Evolutionary conservation across 2,329 filamentous ascomycete genomes (phyloP).

Genomic region (Arthrobotrys sinensis): DNA sequence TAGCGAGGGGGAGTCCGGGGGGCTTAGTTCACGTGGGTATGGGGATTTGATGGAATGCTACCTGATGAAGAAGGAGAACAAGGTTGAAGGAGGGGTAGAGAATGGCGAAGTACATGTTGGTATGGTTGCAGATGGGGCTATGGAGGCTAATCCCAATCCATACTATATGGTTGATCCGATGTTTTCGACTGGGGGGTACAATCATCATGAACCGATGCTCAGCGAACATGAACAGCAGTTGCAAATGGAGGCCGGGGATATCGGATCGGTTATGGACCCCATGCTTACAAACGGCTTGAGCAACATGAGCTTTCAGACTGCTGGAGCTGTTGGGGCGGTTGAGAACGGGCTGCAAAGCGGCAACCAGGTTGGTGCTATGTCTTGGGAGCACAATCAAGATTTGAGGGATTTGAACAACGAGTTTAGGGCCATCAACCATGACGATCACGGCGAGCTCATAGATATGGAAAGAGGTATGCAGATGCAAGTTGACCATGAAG

Average conservation of each 20-base stretch:
- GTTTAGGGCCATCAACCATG: conserved; percentile 30
- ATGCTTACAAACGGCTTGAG: conserved; percentile 56
- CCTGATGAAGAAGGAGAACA: conserved; percentile 57
- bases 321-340: not conserved
- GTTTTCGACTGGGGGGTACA: conserved; percentile 29
- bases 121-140: not conserved
- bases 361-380: conserved; percentile 14
- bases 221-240: conserved; percentile 30
- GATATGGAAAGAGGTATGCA: conserved; percentile 18
- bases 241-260: conserved; percentile 47
- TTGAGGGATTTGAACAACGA: conserved; percentile 58
- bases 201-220: conserved; percentile 2
- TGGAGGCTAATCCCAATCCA: conserved; percentile 23
- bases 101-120: not conserved
- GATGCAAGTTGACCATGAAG: conserved; percentile 3
- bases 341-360: conserved; percentile 13
- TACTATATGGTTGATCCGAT: conserved; percentile 55
- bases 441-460: conserved; percentile 24
- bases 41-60: conserved; percentile 60
- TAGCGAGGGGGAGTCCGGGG: conserved; percentile 49
- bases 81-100: conserved; percentile 29
- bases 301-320: conserved; percentile 43
- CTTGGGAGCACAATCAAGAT: conserved; percentile 58
- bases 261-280: conserved; percentile 54
- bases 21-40: conserved; percentile 48